These are phyloP conservation scores for Parastagonospora nodorum DNA, from an alignment of 2,329 filamentous ascomycete species.

Conservation along the genomic window DNA sequence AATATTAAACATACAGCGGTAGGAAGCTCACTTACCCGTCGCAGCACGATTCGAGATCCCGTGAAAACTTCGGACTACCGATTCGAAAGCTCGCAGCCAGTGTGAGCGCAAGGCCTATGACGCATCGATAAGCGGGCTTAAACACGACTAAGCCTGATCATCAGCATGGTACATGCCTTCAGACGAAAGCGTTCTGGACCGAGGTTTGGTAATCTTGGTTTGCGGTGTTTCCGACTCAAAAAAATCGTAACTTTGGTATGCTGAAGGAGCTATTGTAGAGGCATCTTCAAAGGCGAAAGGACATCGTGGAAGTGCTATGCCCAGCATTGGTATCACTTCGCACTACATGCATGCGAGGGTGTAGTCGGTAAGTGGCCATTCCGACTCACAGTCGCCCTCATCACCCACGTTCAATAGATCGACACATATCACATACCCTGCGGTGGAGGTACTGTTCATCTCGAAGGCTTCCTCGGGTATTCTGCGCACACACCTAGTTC, in stretches of 20 bases:
- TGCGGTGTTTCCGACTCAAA: neutral
- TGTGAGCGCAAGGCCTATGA: neutral
- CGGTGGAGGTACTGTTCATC: neutral
- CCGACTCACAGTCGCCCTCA: slow-evolving; percentile 1
- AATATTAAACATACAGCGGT: neutral
- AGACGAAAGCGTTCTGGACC: neutral
- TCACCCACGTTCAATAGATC: neutral
- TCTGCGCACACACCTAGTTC: neutral
- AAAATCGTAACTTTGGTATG: neutral
- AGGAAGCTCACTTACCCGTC: neutral
- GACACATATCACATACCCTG: neutral
- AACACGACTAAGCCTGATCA: neutral
- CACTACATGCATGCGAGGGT: neutral
- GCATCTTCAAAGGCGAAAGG: neutral
- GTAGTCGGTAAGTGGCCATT: neutral
- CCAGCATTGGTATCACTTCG: neutral
- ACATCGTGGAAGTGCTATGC: neutral
- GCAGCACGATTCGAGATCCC: neutral
- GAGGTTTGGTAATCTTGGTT: no score
- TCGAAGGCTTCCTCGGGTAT: neutral
- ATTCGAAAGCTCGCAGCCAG: no score
- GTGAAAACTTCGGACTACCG: neutral
- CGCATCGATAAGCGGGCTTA: neutral
- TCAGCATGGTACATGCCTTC: neutral
- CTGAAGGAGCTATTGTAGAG: neutral